A percentile compares a stretch with the other conserved stretches of the same genome.
These are phyloP conservation scores for Sophora flavescens DNA, from an alignment of 306 rosid species.

Conservation along the genomic window DNA sequence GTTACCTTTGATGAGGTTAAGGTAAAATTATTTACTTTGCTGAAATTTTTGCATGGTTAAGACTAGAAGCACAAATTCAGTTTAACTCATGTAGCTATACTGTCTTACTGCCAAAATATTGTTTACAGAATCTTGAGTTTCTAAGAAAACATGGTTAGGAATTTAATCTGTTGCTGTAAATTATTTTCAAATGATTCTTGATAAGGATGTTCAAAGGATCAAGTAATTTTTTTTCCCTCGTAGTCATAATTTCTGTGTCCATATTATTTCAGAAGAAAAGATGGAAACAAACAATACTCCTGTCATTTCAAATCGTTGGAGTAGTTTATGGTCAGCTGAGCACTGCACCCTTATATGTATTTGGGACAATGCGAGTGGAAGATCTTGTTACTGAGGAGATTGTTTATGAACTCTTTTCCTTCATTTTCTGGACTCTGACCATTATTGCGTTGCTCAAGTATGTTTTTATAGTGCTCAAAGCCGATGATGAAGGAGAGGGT, in stretches of 20 bases:
- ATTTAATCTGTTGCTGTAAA: neutral
- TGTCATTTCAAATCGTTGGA: conserved; percentile 85
- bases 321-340: conserved; percentile 81
- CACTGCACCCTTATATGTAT: conserved; percentile 82
- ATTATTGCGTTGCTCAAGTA: conserved; percentile 70
- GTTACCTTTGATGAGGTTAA: conserved; percentile 44
- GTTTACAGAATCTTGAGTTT: neutral
- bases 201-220: neutral
- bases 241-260: conserved; percentile 11
- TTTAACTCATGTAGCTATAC: neutral
- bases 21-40: conserved; percentile 33
- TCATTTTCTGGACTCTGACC: conserved; percentile 83
- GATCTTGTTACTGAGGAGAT: conserved; percentile 57
- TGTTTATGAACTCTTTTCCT: conserved; percentile 70
- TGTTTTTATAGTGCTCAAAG: conserved; percentile 67
- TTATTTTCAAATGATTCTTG: neutral
- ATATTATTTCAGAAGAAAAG: conserved; percentile 56
- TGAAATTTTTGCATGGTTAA: neutral
- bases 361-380: conserved; percentile 57
- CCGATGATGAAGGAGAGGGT: conserved; percentile 84
- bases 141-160: neutral
- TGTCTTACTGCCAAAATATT: neutral
- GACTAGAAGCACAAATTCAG: neutral
- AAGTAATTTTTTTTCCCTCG: neutral
- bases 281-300: conserved; percentile 70